Percentiles rank a stretch among this genome's conserved stretches.
These are phyloP conservation scores for Gamarada debralockiae DNA, from an alignment of 495 filamentous ascomycete species.

Conservation along the genomic window DNA sequence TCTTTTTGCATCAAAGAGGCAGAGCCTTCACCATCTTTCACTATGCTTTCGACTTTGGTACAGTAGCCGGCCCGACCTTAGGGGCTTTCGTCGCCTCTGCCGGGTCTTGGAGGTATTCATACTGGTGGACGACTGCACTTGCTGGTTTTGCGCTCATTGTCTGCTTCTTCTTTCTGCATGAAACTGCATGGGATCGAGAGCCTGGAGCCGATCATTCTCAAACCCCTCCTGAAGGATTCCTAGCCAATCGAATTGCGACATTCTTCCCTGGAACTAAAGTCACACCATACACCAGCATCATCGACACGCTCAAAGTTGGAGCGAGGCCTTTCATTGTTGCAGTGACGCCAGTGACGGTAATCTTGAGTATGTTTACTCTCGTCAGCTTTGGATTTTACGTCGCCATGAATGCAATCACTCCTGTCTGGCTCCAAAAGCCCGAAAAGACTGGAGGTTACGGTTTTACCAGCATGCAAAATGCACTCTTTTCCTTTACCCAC, in stretches of 20 bases:
- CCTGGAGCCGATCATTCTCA: constrained; percentile 19
- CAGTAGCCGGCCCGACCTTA: constrained; percentile 38
- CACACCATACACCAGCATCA: constrained; percentile 26
- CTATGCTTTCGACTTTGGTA: constrained; percentile 36
- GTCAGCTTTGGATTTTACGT: constrained; percentile 45
- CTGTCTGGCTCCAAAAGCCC: constrained; percentile 42
- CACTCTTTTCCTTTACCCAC: constrained; percentile 37
- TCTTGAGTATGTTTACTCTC: constrained; percentile 39
- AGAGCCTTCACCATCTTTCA: constrained; percentile 39
- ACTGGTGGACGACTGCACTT: constrained; percentile 46
- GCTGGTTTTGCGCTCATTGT: constrained; percentile 36
- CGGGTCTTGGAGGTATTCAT: constrained; percentile 36
- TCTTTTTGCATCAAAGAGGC: constrained; percentile 37
- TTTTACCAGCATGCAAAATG: constrained; percentile 42
- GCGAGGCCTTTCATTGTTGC: constrained; percentile 38
- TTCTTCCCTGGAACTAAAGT: constrained; percentile 39
- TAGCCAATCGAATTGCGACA: constrained; percentile 37
- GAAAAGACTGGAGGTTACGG: constrained; percentile 41
- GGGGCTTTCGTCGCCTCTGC: constrained; percentile 39
- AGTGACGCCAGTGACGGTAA: constrained; percentile 38
- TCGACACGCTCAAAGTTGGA: constrained; percentile 30
- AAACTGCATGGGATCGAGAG: constrained; percentile 32
- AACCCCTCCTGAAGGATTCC: constrained; percentile 24
- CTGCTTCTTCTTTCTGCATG: constrained; percentile 42
- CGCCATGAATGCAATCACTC: constrained; percentile 28